phyloP scores from a whole-genome alignment of 202 grass and related monocot genomes.

The Tripidium arundinaceum region DNA sequence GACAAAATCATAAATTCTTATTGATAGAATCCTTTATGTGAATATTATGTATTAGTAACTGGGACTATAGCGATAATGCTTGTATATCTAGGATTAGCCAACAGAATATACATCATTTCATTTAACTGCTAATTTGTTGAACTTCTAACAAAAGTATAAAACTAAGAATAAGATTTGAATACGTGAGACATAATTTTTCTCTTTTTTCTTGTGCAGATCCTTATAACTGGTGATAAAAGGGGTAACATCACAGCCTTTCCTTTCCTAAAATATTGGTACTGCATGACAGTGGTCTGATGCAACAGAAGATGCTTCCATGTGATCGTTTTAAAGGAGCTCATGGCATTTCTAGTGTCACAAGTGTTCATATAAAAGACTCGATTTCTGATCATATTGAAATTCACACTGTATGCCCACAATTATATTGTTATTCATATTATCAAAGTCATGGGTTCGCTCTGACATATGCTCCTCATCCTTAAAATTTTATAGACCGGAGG shows the following conservation, averaged over 20 bases:
- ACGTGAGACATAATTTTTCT: neutral
- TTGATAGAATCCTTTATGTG: neutral
- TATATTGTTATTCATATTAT: conserved; percentile 12
- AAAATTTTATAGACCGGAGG: conserved; percentile 73
- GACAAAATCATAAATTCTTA: neutral
- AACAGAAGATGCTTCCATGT: conserved; percentile 44
- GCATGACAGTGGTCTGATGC: conserved; percentile 17
- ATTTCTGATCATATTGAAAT: conserved; percentile 51
- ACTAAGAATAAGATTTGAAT: neutral
- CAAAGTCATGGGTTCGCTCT: conserved; percentile 1
- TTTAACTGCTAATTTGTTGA: neutral
- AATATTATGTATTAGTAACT: neutral
- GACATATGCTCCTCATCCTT: conserved; percentile 19
- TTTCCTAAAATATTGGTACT: conserved; percentile 46
- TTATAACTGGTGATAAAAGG: conserved; percentile 85
- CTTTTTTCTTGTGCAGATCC: conserved; percentile 55
- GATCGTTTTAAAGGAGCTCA: conserved; percentile 91
- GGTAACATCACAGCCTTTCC: conserved; percentile 77
- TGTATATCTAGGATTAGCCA: conserved; percentile 13
- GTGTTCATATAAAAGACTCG: conserved; percentile 56
- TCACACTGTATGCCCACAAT: conserved; percentile 55
- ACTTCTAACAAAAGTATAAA: neutral
- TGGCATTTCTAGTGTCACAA: conserved; percentile 89
- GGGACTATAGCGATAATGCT: neutral
- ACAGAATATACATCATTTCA: conserved; percentile 11